Conservation (phyloP, 164 flowering plant species). For the Aristolochia contorta region DNA sequence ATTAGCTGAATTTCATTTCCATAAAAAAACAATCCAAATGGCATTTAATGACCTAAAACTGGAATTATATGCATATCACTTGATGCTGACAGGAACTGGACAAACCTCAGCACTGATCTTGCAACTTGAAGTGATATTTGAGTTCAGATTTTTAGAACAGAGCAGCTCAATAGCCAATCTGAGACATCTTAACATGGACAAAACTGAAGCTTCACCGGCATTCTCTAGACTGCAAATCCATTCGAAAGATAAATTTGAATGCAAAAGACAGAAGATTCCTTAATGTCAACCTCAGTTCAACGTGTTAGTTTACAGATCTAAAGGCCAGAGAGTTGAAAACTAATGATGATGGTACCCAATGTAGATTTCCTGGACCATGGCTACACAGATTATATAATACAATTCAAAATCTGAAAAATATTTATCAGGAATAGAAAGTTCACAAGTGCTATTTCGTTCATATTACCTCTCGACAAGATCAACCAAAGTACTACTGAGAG, state of each 20-base stretch:
- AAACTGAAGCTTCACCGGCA: conserved; percentile 78
- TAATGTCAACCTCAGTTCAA: background rate
- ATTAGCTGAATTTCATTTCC: no score
- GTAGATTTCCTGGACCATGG: no score
- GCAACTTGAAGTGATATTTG: conserved; percentile 27
- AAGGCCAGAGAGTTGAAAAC: background rate
- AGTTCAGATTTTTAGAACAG: conserved; percentile 26
- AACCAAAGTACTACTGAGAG: no score
- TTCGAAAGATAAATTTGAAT: background rate
- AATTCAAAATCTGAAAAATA: background rate
- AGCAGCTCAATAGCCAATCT: conserved; percentile 46
- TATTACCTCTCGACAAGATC: no score
- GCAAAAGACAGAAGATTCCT: background rate
- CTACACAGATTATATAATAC: no score
- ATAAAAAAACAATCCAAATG: background rate
- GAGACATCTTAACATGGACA: conserved; percentile 81
- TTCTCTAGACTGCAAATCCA: conserved; percentile 71
- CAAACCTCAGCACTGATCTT: conserved; percentile 51
- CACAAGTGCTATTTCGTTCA: no score
- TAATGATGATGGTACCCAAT: no score
- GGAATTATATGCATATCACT: background rate
- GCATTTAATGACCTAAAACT: background rate
- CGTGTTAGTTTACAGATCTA: background rate
- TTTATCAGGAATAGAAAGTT: no score
- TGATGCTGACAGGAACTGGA: background rate